These are phyloP conservation scores for Brassica napus DNA, from an alignment of 345 rosid species.

Conservation along the genomic window Da-Ae NC_063448.1:45041001-45041500, in stretches of 20 bases:
- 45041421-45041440: slow-evolving; percentile 99
- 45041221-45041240: slow-evolving; percentile 72
- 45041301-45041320: slow-evolving; percentile 70
- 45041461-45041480: slow-evolving; percentile 65
- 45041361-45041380: slow-evolving; percentile 46
- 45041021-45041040: too few species aligned
- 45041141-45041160: background rate
- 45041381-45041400: slow-evolving; percentile 56
- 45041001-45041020: too few species aligned
- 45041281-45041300: slow-evolving; percentile 65
- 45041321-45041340: slow-evolving; percentile 50
- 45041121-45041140: background rate
- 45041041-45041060: too few species aligned
- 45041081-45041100: background rate
- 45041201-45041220: slow-evolving; percentile 59
- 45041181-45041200: slow-evolving; percentile 59
- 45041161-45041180: slow-evolving; percentile 50
- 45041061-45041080: too few species aligned
- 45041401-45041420: slow-evolving; percentile 90
- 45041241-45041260: slow-evolving; percentile 47
- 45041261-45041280: slow-evolving; percentile 65
- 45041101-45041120: background rate
- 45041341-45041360: slow-evolving; percentile 29
- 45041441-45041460: slow-evolving; percentile 73
- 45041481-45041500: slow-evolving; percentile 64